These are phyloP conservation scores for Termitomyces sp. DNA, from an alignment of 768 basidiomycete genomes.

Conservation along the genomic window DNA sequence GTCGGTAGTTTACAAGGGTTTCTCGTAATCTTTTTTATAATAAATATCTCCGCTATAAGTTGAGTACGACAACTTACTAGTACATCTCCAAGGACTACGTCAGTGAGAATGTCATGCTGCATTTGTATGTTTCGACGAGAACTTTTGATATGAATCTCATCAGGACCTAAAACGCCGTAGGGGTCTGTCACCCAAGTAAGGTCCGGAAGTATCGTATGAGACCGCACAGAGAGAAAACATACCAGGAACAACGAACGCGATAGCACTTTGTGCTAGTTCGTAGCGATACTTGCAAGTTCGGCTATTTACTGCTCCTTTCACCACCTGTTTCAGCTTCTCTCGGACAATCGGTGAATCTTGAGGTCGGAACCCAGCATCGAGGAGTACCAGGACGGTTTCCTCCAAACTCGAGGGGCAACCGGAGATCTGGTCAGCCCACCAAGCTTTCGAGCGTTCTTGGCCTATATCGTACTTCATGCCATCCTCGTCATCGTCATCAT, in stretches of 20 bases:
- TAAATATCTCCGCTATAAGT: not conserved
- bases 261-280: conserved; percentile 49
- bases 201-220: not conserved
- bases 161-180: conserved; percentile 39
- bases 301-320: conserved; percentile 36
- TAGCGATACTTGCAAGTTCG: conserved; percentile 40
- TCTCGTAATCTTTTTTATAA: conserved; percentile 39
- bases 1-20: conserved; percentile 70
- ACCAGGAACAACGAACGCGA: conserved; percentile 62
- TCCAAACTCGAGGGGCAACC: conserved; percentile 58
- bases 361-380: conserved; percentile 58
- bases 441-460: conserved; percentile 46
- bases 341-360: conserved; percentile 39
- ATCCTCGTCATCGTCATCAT: conserved; percentile 33
- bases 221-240: conserved; percentile 22
- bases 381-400: conserved; percentile 52
- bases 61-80: conserved; percentile 28
- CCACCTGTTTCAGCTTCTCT: conserved; percentile 46
- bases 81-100: conserved; percentile 51
- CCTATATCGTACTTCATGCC: conserved; percentile 19
- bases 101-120: conserved; percentile 36
- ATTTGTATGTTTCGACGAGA: conserved; percentile 35
- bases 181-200: conserved; percentile 37
- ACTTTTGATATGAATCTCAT: conserved; percentile 54
- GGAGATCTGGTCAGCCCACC: conserved; percentile 65